phyloP scores from a whole-genome alignment of 2,329 filamentous ascomycete genomes.

The Cercospora janseana region DNA sequence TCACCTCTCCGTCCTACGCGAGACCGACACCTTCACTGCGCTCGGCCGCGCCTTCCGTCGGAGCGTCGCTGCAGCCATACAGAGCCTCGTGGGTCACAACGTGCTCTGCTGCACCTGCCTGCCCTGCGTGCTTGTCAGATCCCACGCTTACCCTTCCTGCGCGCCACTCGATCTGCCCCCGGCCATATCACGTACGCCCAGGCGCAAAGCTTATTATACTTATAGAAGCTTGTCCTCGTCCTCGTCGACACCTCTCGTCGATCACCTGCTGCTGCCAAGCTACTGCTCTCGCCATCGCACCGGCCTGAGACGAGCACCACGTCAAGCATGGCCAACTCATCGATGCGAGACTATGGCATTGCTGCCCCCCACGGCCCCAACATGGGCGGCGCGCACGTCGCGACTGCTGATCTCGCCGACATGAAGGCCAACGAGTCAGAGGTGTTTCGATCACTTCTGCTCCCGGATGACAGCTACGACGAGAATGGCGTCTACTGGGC shows the following conservation, averaged over 20 bases:
- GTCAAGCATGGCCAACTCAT: conserved; percentile 33
- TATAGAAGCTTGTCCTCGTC: conserved; percentile 8
- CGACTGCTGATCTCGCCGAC: conserved; percentile 42
- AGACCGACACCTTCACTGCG: neutral
- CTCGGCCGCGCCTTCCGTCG: neutral
- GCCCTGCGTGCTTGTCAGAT: neutral
- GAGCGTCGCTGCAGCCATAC: conserved; percentile 4
- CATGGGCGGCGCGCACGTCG: conserved; percentile 44
- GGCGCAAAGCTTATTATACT: conserved; percentile 6
- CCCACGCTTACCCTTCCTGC: neutral
- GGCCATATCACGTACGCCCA: conserved; percentile 4
- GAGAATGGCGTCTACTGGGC: conserved; percentile 87
- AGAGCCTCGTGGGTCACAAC: conserved; percentile 5
- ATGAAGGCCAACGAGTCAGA: conserved; percentile 60
- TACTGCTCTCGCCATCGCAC: neutral
- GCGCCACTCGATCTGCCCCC: neutral
- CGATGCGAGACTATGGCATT: conserved; percentile 48
- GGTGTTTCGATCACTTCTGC: conserved; percentile 75
- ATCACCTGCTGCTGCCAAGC: neutral
- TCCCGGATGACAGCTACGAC: conserved; percentile 85
- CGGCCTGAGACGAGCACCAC: neutral
- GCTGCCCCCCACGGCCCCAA: conserved; percentile 52
- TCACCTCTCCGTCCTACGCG: neutral
- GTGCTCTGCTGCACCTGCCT: neutral
- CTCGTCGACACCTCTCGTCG: neutral